Evolutionary conservation across 2,329 filamentous ascomycete species (phyloP), one percentile per base, ranked within the genome.

Genomic region (Hortaea werneckii): DNA sequence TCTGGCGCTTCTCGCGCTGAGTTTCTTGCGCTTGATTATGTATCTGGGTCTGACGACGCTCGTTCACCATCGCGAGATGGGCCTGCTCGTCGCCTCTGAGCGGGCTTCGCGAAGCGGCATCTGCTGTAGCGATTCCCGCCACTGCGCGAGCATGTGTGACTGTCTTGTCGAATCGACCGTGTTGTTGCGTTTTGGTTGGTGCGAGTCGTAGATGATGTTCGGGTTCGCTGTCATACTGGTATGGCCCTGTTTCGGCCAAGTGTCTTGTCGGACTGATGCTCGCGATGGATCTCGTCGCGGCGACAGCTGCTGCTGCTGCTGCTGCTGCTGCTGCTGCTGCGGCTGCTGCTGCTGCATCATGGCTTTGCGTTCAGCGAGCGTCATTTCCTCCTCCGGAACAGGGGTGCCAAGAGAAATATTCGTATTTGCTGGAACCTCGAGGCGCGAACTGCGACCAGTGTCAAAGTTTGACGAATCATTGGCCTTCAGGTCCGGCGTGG

Each of bases 101-200:
- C 30, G 63, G 56, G 39, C 60, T 53, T 7, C 42, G 44, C 13
- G 42, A 43, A 12, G 47, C 42, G 11, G 32, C 46, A 26, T 51
- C 55, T 44, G 50, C 39, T 46, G 49, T 6, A 59, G 42, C 3
- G 52, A 53, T 9, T 48, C 41, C 8, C 84, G 76, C 73, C 85
- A 88, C 40, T 69, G 78, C 10, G 81, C 79, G 20, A 89, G 73
- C 51, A 77, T 75, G 0, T 76, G 71, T 46, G 82, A 74, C 28
- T 79, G 74, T 9, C 65, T 68, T 6, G 68, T 62, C 13, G 62
- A 59, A 4, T 70, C 65, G 2, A 71, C 48, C 1, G 63, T 66
- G 13, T 69, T 72, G 43, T 61, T 60, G 29, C 78, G 70, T 52
- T 69, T 67, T 1, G 75, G 76, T 61, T 77, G 76, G 56, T 77